These are phyloP conservation scores for Aspergillus taichungensis DNA, from an alignment of 495 filamentous ascomycete genomes.

Conservation along the genomic window DNA sequence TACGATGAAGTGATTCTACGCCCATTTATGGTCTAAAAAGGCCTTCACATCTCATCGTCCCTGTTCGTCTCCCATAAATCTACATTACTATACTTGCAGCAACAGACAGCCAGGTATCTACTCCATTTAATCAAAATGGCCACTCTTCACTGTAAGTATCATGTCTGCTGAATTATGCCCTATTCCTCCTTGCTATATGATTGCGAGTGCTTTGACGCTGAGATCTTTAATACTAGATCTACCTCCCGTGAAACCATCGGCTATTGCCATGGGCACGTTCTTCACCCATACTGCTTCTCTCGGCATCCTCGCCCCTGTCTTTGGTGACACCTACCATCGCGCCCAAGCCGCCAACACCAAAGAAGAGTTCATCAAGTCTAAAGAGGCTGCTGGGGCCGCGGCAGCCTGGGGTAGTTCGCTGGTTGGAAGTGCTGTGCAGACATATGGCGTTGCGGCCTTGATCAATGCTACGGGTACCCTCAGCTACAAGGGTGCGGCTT, in stretches of 20 bases:
- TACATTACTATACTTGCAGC: too few relatives aligned
- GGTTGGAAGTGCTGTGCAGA: slow-evolving; percentile 79
- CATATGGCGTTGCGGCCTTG: slow-evolving; percentile 89
- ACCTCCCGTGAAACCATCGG: slow-evolving; percentile 93
- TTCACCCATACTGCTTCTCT: slow-evolving; percentile 85
- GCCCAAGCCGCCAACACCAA: slow-evolving; percentile 88
- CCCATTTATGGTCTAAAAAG: not conserved
- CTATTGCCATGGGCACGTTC: slow-evolving; percentile 88
- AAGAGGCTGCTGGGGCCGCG: slow-evolving; percentile 81
- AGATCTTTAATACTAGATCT: slow-evolving; percentile 51
- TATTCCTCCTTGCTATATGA: not conserved
- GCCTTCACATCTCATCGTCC: too few relatives aligned
- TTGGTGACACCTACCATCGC: slow-evolving; percentile 91
- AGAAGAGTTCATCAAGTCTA: slow-evolving; percentile 91
- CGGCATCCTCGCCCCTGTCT: slow-evolving; percentile 78
- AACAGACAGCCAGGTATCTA: too few relatives aligned
- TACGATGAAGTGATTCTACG: not conserved
- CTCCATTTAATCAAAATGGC: slow-evolving; percentile 39
- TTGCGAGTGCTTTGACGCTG: not conserved
- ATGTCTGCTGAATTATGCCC: not conserved
- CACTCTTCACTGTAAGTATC: slow-evolving; percentile 53
- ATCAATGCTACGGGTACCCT: slow-evolving; percentile 93
- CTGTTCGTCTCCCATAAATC: too few relatives aligned
- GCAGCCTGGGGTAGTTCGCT: slow-evolving; percentile 86
- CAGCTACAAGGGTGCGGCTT: slow-evolving; percentile 93